A percentile compares a stretch with the other conserved stretches of the same genome.
Conservation (phyloP, 2,329 filamentous ascomycete genomes). For the Verticillium zaregamsianum region DNA sequence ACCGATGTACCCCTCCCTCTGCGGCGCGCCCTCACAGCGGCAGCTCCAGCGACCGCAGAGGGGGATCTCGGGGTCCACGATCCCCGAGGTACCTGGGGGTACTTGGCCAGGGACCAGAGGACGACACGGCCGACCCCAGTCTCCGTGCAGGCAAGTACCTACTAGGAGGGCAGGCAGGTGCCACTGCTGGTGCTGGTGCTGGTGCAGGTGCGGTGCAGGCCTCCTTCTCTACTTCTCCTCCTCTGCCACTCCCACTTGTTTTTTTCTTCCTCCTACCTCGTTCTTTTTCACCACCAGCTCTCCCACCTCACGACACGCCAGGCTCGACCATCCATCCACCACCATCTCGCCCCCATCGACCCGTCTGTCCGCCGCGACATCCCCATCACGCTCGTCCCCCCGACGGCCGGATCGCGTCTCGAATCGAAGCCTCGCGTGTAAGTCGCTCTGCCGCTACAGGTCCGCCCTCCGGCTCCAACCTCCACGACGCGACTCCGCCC, state of each 20-base stretch:
- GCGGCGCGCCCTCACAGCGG: not conserved
- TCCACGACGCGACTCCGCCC: constrained; percentile 16
- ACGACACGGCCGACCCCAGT: not conserved
- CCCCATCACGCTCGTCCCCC: constrained; percentile 4
- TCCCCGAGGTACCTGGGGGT: not conserved
- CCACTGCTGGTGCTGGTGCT: not conserved
- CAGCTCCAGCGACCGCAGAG: not conserved
- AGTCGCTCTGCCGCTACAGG: constrained; percentile 7
- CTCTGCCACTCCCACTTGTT: constrained; percentile 22
- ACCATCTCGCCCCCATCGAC: constrained; percentile 5
- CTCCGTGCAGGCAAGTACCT: not conserved
- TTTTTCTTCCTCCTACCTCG: constrained; percentile 16
- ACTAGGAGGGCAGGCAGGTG: not conserved
- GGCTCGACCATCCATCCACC: constrained; percentile 6
- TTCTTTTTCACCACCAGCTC: constrained; percentile 10
- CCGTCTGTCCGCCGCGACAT: not conserved
- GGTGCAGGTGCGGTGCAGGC: constrained; percentile 9
- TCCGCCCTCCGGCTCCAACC: constrained; percentile 9
- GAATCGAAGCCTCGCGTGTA: constrained; percentile 11
- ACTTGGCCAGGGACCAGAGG: not conserved
- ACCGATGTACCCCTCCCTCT: not conserved
- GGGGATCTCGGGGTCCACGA: not conserved
- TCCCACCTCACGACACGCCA: constrained; percentile 8
- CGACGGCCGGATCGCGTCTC: constrained; percentile 8
- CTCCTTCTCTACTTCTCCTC: constrained; percentile 25